Evolutionary conservation across 345 rosid genomes (phyloP).

Genomic region (Arabis hirsuta): DNA sequence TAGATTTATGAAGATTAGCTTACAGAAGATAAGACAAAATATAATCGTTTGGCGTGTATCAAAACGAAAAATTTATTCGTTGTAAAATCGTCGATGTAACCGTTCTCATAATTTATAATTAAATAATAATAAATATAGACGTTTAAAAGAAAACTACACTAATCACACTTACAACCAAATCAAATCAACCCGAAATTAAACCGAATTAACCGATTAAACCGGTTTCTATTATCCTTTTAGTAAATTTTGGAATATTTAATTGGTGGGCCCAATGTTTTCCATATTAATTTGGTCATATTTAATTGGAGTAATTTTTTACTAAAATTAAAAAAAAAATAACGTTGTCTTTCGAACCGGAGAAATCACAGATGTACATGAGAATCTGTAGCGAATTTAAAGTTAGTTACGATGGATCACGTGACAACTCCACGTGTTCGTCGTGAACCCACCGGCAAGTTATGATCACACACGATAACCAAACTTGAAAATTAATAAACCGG

Average conservation of each 20-base stretch:
- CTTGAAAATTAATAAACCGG: constrained; percentile 7
- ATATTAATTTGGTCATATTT: no score
- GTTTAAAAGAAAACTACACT: neutral
- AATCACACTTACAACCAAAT: constrained; percentile 10
- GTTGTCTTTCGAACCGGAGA: neutral
- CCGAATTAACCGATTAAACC: constrained; percentile 36
- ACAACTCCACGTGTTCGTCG: constrained; percentile 37
- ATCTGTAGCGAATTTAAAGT: constrained; percentile 34
- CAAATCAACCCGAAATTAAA: constrained; percentile 11
- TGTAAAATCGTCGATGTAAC: no score
- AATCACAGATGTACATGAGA: constrained; percentile 37
- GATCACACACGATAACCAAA: constrained; percentile 28
- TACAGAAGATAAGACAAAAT: no score
- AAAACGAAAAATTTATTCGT: no score
- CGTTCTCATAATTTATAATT: no score
- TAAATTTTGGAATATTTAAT: no score
- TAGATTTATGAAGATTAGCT: no score
- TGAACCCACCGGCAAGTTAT: constrained; percentile 34
- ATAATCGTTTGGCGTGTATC: no score
- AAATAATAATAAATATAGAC: no score
- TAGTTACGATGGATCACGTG: constrained; percentile 33
- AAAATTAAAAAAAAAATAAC: no score
- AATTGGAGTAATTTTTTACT: no score
- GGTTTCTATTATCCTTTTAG: neutral
- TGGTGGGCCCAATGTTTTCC: no score